phyloP scores from a whole-genome alignment of 768 basidiomycete genomes.

The Suillus alpinus region DNA sequence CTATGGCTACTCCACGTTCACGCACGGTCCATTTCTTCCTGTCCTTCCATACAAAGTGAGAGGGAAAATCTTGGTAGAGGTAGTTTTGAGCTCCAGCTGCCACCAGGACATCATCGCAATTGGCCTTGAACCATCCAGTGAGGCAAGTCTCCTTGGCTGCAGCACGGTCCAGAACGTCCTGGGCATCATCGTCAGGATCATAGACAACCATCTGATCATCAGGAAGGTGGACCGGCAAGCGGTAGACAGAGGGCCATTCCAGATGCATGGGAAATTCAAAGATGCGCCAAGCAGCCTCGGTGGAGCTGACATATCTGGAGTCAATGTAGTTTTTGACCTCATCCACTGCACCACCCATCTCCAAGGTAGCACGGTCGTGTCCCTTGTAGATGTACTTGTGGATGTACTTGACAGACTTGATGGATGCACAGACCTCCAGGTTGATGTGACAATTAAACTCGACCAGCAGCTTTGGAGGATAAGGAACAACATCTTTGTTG shows the following conservation, averaged over 20 bases:
- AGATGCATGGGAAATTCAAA: constrained; percentile 31
- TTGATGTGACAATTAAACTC: constrained; percentile 49
- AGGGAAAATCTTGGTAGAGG: constrained; percentile 28
- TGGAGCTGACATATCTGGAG: constrained; percentile 35
- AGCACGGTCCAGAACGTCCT: constrained; percentile 22
- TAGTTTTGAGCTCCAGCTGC: constrained; percentile 10
- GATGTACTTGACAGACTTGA: constrained; percentile 43
- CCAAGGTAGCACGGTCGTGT: constrained; percentile 36
- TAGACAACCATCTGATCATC: constrained; percentile 36
- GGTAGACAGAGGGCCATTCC: constrained; percentile 34
- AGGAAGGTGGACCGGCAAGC: constrained; percentile 42
- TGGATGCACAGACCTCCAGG: constrained; percentile 38
- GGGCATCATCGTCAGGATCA: constrained; percentile 24
- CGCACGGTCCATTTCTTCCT: constrained; percentile 19
- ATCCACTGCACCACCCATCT: constrained; percentile 24
- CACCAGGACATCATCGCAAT: constrained; percentile 13
- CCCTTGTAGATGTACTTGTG: constrained; percentile 54
- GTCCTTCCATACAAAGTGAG: neutral
- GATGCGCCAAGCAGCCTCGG: constrained; percentile 30
- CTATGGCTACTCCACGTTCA: constrained; percentile 22
- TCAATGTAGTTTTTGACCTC: constrained; percentile 37
- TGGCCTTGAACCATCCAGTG: constrained; percentile 33
- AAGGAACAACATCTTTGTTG: constrained; percentile 44
- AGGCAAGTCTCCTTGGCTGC: constrained; percentile 22
- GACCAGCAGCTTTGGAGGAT: constrained; percentile 33